Evolutionary conservation across 176 grass and related monocot genomes (phyloP).

Genomic region (Cocos nucifera): DNA sequence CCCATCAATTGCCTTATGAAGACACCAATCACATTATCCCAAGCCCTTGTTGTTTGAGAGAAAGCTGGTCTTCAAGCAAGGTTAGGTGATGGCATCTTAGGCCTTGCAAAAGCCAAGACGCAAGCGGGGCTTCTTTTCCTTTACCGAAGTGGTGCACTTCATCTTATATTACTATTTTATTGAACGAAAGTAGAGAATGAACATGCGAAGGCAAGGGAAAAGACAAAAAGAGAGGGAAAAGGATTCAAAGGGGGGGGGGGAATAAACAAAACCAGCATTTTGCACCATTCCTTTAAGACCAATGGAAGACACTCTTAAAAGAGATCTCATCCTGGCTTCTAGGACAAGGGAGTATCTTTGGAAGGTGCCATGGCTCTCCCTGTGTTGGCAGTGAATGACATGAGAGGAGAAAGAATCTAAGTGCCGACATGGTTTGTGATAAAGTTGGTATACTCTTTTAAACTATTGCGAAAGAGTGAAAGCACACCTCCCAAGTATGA

Average conservation of each 20-base stretch:
- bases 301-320: neutral
- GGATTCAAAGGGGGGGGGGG: constrained; percentile 3
- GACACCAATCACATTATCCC: too few species aligned
- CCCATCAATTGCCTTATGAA: too few species aligned
- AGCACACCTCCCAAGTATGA: constrained; percentile 40
- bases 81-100: neutral
- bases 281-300: constrained; percentile 17
- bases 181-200: constrained; percentile 15
- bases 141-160: constrained; percentile 19
- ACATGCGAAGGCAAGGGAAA: constrained; percentile 22
- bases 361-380: constrained; percentile 41
- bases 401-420: constrained; percentile 24
- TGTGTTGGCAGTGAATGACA: constrained; percentile 26
- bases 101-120: neutral
- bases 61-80: neutral
- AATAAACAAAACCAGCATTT: neutral
- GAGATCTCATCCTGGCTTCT: constrained; percentile 9
- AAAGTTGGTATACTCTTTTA: constrained; percentile 23
- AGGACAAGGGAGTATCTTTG: constrained; percentile 53
- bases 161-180: constrained; percentile 3
- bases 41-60: too few species aligned
- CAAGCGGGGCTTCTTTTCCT: constrained; percentile 12
- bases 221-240: constrained; percentile 31
- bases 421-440: constrained; percentile 14
- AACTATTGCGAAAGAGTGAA: constrained; percentile 16